Evolutionary conservation across 2,329 filamentous ascomycete genomes (phyloP).

Genomic region (Verticillium alfalfae): DNA sequence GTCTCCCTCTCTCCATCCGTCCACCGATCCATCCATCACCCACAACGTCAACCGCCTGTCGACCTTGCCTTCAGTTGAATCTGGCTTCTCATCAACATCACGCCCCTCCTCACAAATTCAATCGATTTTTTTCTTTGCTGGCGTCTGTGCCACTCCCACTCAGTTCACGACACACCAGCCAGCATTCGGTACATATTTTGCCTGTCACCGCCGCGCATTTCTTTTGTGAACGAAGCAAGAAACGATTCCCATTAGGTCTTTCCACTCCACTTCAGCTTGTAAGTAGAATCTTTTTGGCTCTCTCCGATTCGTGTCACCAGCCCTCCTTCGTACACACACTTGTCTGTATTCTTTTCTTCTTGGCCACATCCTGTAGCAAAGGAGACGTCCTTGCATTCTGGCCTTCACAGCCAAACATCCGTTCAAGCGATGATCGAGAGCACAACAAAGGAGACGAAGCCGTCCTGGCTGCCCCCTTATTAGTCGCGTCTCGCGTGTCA

Average conservation of each 20-base stretch:
- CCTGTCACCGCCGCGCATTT: neutral
- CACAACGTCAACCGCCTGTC: neutral
- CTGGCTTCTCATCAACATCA: neutral
- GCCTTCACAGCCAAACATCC: no score
- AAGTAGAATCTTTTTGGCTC: neutral
- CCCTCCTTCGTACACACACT: neutral
- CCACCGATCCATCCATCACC: neutral
- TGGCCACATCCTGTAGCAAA: no score
- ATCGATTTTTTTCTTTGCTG: neutral
- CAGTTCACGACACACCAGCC: neutral
- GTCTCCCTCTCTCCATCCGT: neutral
- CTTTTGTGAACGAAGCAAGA: neutral
- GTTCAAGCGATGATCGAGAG: no score
- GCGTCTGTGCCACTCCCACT: neutral
- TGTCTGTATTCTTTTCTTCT: no score
- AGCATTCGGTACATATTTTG: neutral
- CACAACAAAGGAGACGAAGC: no score
- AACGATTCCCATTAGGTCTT: neutral
- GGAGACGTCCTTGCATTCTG: no score
- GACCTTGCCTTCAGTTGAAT: neutral
- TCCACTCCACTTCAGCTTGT: neutral
- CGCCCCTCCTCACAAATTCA: neutral
- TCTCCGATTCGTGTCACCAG: neutral
- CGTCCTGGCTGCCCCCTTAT: neutral
- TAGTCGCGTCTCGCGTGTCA: neutral